A percentile compares a stretch with the other conserved stretches of the same genome.
Evolutionary conservation across 768 basidiomycete genomes (phyloP).

Genomic region (Leccinum pellstonianum): DNA sequence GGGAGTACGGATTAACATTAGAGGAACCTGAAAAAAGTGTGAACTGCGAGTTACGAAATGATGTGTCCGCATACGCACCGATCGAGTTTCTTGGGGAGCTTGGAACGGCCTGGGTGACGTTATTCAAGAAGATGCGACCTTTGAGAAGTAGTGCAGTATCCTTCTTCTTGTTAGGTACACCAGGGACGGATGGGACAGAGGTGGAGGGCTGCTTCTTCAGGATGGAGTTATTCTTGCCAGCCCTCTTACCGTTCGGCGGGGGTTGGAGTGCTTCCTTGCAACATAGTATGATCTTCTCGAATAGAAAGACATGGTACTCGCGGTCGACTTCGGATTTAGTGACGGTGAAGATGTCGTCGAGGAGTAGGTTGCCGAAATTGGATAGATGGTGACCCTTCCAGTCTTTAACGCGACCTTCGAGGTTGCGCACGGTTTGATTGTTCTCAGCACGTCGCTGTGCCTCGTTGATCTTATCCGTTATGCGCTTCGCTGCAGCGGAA

Average conservation of each 20-base stretch:
- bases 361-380: constrained; percentile 90
- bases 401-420: constrained; percentile 87
- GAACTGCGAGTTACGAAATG: neutral
- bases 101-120: constrained; percentile 81
- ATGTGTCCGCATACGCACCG: constrained; percentile 46
- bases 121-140: constrained; percentile 95
- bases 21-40: constrained; percentile 40
- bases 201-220: constrained; percentile 75
- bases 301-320: constrained; percentile 98
- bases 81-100: constrained; percentile 54
- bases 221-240: constrained; percentile 82
- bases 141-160: constrained; percentile 85
- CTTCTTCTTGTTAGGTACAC: constrained; percentile 65
- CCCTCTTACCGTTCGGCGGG: constrained; percentile 62
- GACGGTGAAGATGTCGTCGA: constrained; percentile 94
- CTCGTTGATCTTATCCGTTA: constrained; percentile 95
- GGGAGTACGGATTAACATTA: constrained; percentile 62
- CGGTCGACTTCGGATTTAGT: constrained; percentile 95
- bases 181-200: constrained; percentile 45
- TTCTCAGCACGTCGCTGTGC: constrained; percentile 91
- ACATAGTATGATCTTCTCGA: constrained; percentile 98
- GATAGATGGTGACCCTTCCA: constrained; percentile 98
- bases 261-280: constrained; percentile 85
- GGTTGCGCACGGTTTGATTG: constrained; percentile 81
- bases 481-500: constrained; percentile 83